These are phyloP conservation scores for Aspergillus sp. DNA, from an alignment of 2,329 filamentous ascomycete genomes.

Conservation along the genomic window DNA sequence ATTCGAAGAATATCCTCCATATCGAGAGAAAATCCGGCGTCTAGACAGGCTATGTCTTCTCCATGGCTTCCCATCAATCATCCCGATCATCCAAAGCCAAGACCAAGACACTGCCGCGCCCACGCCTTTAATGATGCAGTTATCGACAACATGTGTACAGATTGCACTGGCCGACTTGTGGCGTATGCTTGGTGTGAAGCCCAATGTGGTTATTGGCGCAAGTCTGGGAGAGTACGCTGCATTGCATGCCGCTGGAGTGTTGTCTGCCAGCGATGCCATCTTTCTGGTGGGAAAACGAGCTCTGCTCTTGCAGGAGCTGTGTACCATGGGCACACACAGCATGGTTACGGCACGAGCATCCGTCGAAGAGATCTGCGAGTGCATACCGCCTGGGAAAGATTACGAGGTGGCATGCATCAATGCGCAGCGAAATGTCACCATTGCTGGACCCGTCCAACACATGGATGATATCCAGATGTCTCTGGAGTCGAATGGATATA, in stretches of 20 bases:
- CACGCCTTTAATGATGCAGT: conserved; percentile 28
- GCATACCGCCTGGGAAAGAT: conserved; percentile 33
- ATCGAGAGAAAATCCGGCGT: conserved; percentile 19
- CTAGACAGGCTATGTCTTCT: conserved; percentile 21
- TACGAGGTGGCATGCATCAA: conserved; percentile 70
- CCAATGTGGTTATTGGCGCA: conserved; percentile 54
- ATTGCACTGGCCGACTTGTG: conserved; percentile 38
- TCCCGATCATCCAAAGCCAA: conserved; percentile 17
- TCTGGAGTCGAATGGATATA: conserved; percentile 59
- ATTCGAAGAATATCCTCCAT: conserved; percentile 22
- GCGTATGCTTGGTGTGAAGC: conserved; percentile 28
- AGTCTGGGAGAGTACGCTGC: conserved; percentile 41
- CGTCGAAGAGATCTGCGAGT: conserved; percentile 44
- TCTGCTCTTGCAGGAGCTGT: conserved; percentile 52
- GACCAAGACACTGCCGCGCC: conserved; percentile 39
- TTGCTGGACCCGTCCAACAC: conserved; percentile 61
- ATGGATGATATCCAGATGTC: conserved; percentile 53
- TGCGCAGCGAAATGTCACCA: conserved; percentile 68
- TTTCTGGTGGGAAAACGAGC: conserved; percentile 70
- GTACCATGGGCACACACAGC: conserved; percentile 61
- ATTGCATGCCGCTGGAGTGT: conserved; percentile 29
- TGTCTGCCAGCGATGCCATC: conserved; percentile 42
- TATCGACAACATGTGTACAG: conserved; percentile 31
- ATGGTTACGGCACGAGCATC: conserved; percentile 58
- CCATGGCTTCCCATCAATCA: conserved; percentile 25